A percentile compares a stretch with the other conserved stretches of the same genome.
phyloP scores from a whole-genome alignment of 805 yeast species.

The Maudiozyma bulderi region DNA sequence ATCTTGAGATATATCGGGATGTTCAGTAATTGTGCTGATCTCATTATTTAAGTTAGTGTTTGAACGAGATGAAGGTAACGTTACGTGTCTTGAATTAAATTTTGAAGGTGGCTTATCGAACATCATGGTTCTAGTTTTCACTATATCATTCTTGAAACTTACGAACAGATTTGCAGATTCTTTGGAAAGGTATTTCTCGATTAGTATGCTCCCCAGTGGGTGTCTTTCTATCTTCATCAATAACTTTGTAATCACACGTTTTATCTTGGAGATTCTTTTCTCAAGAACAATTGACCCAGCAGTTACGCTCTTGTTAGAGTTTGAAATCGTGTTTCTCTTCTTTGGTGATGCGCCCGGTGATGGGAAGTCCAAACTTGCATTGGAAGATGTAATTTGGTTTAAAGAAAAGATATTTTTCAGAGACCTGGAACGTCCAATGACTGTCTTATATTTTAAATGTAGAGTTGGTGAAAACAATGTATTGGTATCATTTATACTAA shows the following conservation, averaged over 20 bases:
- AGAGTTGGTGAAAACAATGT: background rate
- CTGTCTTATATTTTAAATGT: background rate
- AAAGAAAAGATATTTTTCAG: conserved; percentile 7
- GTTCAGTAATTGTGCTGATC: background rate
- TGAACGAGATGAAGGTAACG: background rate
- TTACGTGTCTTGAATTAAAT: background rate
- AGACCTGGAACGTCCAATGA: conserved; percentile 7
- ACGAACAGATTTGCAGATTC: background rate
- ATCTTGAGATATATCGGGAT: background rate
- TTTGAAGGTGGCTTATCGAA: background rate
- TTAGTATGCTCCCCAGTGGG: conserved; percentile 14
- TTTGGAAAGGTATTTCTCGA: conserved; percentile 5
- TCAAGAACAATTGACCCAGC: conserved; percentile 4
- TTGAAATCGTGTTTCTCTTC: background rate
- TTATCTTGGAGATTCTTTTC: conserved; percentile 7
- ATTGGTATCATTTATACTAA: background rate
- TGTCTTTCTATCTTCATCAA: conserved; percentile 13
- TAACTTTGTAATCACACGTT: conserved; percentile 9
- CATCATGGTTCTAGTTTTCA: background rate
- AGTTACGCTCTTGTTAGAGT: background rate
- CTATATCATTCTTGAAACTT: background rate
- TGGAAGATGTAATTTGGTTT: conserved; percentile 3
- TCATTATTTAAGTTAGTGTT: background rate
- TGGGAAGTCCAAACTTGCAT: background rate
- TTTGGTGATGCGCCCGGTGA: background rate